Base-by-base conservation (phyloP, 495 filamentous ascomycete genomes). In the Penicillium flavigenum region DNA sequence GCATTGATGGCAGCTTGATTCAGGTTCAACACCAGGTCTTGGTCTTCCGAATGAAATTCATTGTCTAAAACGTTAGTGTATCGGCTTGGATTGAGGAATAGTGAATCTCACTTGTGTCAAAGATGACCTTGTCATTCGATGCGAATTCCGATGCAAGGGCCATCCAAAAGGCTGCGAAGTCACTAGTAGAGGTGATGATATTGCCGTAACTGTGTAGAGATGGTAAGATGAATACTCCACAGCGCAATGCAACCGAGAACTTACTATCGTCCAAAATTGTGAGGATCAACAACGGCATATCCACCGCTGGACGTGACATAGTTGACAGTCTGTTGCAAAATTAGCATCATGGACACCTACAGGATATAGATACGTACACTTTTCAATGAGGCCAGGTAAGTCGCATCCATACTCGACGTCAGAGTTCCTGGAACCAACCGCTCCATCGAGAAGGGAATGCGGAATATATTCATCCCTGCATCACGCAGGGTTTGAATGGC, bases 1-100 rank as follows among this genome's bases (percentile, higher is more conserved):
- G 76, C 83, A 63, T 85, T 74, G 67, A 89, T 87, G 58, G 86
- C 85, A 27, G 83, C 86, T 70, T 89, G 86, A 76, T 88, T 88
- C 46, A 88, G 81, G 59, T 82, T 67, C 44, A 85, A 74, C 45
- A 88, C 86, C 17, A 87, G 81, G 24, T 63, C 69, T 68, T 88
- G 83, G 62, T 84, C 80, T 79, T 86, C 84, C 69, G 82, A 81
- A 68, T 89, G 76, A 71, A 80, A 88, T 69, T 88, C 86, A 67
- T 89, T 89, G 77, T 88, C 87, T 74, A 29, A 45, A 36, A 24
- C 8, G 42, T 47, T 9, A 43, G 39, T 44, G 12, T 19, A n/a
- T n/a, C 16, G 17, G 3, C 0, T n/a, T 41, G 26, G 14, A 0
- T 14, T 7, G 9, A 11, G 17, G 39, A n/a, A 27, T 11, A 7